Evolutionary conservation across 352 stramenopile species (phyloP).

Genomic region (Phytophthora fragariae): DNA sequence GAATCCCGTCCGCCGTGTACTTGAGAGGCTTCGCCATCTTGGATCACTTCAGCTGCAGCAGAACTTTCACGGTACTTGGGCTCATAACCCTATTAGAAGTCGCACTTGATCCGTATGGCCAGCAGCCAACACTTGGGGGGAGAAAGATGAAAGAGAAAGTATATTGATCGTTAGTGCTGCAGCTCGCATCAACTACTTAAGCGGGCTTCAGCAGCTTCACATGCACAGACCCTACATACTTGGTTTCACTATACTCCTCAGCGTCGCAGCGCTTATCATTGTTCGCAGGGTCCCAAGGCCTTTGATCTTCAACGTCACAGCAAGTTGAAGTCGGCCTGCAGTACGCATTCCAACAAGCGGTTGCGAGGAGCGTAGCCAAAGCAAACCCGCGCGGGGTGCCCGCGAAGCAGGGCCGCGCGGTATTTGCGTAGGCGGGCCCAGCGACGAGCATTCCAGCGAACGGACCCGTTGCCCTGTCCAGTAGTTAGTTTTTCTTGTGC

Average conservation of each 20-base stretch:
- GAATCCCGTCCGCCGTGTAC: neutral
- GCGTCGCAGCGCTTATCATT: neutral
- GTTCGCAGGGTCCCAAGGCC: neutral
- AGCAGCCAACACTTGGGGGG: no score
- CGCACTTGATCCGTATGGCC: neutral
- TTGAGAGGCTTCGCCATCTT: neutral
- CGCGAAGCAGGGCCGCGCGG: no score
- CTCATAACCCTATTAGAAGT: neutral
- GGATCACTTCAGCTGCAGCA: neutral
- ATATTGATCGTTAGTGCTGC: neutral
- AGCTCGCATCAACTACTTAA: neutral
- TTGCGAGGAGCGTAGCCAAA: no score
- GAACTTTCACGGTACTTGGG: neutral
- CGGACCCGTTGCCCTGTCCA: no score
- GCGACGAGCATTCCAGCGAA: no score
- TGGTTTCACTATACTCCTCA: neutral
- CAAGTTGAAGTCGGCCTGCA: neutral
- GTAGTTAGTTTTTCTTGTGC: no score
- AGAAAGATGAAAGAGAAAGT: neutral
- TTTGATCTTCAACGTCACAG: neutral
- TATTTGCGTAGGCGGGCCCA: no score
- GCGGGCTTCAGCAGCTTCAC: neutral
- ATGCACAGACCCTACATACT: neutral
- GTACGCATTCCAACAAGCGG: neutral
- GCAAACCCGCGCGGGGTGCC: no score